Evolutionary conservation across 2,329 filamentous ascomycete genomes (phyloP).

Genomic region (Pseudogymnoascus sp.): DNA sequence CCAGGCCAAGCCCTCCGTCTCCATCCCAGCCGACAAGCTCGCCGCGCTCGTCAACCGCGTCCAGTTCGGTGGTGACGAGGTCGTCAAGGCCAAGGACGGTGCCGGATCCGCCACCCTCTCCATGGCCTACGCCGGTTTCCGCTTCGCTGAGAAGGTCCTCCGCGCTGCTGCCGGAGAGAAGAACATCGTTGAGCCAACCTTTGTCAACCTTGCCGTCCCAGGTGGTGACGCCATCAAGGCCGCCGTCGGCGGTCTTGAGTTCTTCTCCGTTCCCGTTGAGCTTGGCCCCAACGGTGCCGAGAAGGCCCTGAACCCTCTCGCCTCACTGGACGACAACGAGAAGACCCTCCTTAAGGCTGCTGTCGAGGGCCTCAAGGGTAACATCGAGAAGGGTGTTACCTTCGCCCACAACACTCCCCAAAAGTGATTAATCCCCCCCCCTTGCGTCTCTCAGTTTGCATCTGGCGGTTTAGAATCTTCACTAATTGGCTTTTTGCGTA

Average conservation of each 20-base stretch:
- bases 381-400: conserved; percentile 87
- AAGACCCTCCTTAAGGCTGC: conserved; percentile 73
- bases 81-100: conserved; percentile 90
- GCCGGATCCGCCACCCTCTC: conserved; percentile 84
- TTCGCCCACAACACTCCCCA: conserved; percentile 82
- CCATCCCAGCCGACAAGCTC: conserved; percentile 82
- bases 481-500: conserved; percentile 24
- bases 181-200: conserved; percentile 89
- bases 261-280: conserved; percentile 93
- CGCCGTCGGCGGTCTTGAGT: conserved; percentile 78
- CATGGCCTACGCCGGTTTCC: conserved; percentile 93
- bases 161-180: conserved; percentile 89
- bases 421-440: conserved; percentile 55
- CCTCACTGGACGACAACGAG: conserved; percentile 73
- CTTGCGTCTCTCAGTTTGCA: conserved; percentile 14
- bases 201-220: conserved; percentile 85
- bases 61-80: conserved; percentile 96
- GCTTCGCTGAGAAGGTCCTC: conserved; percentile 90
- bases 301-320: conserved; percentile 75
- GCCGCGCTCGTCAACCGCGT: conserved; percentile 87
- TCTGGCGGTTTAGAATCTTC: neutral
- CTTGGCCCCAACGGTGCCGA: conserved; percentile 80
- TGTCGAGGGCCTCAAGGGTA: conserved; percentile 74
- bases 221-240: conserved; percentile 72
- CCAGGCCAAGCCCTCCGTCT: conserved; percentile 70